These are phyloP conservation scores for Dothideomycetes sp. DNA, from an alignment of 2,329 filamentous ascomycete species.

Conservation along the genomic window DNA sequence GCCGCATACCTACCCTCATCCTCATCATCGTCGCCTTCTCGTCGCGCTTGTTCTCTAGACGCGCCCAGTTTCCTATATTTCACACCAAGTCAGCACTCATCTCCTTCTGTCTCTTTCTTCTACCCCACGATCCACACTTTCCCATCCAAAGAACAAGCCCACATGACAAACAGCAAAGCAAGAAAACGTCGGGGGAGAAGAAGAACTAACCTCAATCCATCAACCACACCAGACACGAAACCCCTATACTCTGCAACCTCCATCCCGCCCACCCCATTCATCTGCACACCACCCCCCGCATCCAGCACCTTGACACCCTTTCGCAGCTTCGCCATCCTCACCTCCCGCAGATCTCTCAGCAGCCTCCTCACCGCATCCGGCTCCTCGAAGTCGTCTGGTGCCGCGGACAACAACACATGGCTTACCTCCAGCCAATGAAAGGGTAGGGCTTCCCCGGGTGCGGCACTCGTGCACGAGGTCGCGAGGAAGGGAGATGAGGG, in stretches of 20 bases:
- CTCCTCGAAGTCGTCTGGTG: slow-evolving; percentile 68
- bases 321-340: slow-evolving; percentile 79
- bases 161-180: too few relatives aligned
- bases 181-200: too few relatives aligned
- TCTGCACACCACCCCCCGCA: slow-evolving; percentile 57
- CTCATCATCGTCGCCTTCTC: slow-evolving; percentile 66
- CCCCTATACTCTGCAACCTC: slow-evolving; percentile 79
- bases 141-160: too few relatives aligned
- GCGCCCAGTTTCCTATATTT: slow-evolving; percentile 65
- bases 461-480: slow-evolving; percentile 56
- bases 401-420: slow-evolving; percentile 76
- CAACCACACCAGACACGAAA: slow-evolving; percentile 76
- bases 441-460: slow-evolving; percentile 61
- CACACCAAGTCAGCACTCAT: too few relatives aligned
- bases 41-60: slow-evolving; percentile 63
- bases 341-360: slow-evolving; percentile 73
- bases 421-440: slow-evolving; percentile 94
- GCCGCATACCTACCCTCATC: slow-evolving; percentile 41
- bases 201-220: slow-evolving; percentile 55
- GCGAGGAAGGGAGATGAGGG: slow-evolving; percentile 58
- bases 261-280: slow-evolving; percentile 81
- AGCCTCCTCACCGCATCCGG: slow-evolving; percentile 64
- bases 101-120: too few relatives aligned
- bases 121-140: too few relatives aligned
- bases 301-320: slow-evolving; percentile 62